These are phyloP conservation scores for Forsythia suspensa DNA, from an alignment of 257 asterid species.

Conservation along the genomic window DNA sequence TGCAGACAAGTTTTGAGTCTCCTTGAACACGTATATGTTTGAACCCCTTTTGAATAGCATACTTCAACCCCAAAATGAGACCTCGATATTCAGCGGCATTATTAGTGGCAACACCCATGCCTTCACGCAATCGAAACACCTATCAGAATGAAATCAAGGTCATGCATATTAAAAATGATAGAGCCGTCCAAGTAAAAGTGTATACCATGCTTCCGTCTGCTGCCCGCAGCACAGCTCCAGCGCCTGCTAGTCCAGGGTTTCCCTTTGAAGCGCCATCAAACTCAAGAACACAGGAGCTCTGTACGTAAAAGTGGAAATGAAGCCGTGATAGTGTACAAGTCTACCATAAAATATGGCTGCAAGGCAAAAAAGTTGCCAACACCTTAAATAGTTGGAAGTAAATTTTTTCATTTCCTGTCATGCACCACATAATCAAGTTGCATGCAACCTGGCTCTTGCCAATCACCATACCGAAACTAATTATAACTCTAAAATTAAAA, in stretches of 20 bases:
- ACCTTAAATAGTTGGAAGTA: neutral
- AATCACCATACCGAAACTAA: neutral
- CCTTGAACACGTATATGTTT: conserved; percentile 73
- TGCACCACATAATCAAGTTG: neutral
- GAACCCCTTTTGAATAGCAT: conserved; percentile 79
- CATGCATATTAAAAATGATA: conserved; percentile 12
- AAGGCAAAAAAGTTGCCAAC: conserved; percentile 9
- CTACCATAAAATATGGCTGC: neutral
- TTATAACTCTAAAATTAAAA: neutral
- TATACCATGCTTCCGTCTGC: conserved; percentile 51
- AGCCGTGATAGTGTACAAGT: no score
- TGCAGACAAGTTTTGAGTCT: conserved; percentile 69
- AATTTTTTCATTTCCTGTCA: neutral
- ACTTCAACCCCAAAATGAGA: conserved; percentile 77
- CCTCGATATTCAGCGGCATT: conserved; percentile 94
- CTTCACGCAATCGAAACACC: conserved; percentile 90
- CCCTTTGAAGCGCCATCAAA: conserved; percentile 62
- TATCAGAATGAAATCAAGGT: conserved; percentile 26
- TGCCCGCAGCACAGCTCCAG: conserved; percentile 50
- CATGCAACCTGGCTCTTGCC: neutral
- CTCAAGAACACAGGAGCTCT: conserved; percentile 41
- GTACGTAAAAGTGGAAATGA: conserved; percentile 17
- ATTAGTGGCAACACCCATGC: conserved; percentile 89
- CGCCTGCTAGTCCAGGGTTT: conserved; percentile 59
- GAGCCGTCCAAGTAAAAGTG: conserved; percentile 2